These are phyloP conservation scores for Hirsutella thompsonii DNA, from an alignment of 2,329 filamentous ascomycete species.

Conservation along the genomic window DNA sequence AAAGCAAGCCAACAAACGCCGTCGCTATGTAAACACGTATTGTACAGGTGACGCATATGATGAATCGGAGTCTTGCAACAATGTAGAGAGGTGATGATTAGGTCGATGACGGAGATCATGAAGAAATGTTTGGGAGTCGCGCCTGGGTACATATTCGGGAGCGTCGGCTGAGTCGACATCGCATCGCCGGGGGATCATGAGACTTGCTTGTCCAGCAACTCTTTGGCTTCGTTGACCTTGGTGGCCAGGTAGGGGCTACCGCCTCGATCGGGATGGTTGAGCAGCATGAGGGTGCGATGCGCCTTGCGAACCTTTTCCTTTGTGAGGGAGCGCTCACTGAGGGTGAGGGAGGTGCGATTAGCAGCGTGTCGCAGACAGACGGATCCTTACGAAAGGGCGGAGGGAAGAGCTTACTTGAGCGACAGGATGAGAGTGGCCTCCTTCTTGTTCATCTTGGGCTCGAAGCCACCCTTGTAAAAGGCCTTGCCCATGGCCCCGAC, in stretches of 20 bases:
- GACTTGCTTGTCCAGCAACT: constrained; percentile 67
- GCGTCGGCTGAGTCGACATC: background rate
- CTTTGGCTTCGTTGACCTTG: constrained; percentile 98
- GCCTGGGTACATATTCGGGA: background rate
- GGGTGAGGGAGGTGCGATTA: too few relatives aligned
- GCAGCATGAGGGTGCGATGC: constrained; percentile 87
- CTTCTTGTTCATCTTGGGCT: constrained; percentile 81
- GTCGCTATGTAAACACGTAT: constrained; percentile 29
- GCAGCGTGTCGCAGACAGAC: too few relatives aligned
- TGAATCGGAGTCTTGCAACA: constrained; percentile 1
- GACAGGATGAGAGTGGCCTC: constrained; percentile 87
- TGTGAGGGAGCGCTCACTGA: constrained; percentile 71
- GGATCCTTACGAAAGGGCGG: background rate
- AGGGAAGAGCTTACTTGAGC: constrained; percentile 66
- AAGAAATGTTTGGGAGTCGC: background rate
- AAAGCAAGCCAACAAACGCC: constrained; percentile 23
- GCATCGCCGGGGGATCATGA: constrained; percentile 7
- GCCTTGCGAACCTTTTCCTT: constrained; percentile 94
- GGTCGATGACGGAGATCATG: too few relatives aligned
- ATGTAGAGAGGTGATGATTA: background rate
- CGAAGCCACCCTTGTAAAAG: constrained; percentile 98
- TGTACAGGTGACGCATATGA: constrained; percentile 20
- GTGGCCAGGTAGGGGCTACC: constrained; percentile 93
- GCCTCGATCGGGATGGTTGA: constrained; percentile 95
- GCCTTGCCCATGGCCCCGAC: constrained; percentile 73